Evolutionary conservation across 78 protist genomes (phyloP), one percentile per base, ranked within the genome.

Genomic region (Anaeramoeba flamelloides): DNA sequence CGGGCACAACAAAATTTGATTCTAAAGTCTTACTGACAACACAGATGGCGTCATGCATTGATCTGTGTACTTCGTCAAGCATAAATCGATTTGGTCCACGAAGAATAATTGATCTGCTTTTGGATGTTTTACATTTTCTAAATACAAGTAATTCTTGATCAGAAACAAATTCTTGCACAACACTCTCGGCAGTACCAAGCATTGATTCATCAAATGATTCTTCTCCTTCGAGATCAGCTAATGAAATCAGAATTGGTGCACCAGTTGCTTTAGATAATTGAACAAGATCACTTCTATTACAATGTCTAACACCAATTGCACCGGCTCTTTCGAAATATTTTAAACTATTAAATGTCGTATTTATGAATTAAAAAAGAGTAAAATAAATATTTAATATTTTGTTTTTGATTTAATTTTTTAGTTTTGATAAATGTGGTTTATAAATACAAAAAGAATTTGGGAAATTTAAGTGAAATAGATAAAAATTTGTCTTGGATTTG

Each of bases 31-130:
- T 81, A 85, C 90, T 88, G 75, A 96, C 96, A 31, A 90, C 95
- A 87, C 98, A 96, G 40, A 97, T 81, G 12, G 97, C 89, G 80
- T 97, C 99, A 87, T 97, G 98, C 38, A 97, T 79, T 0, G 98
- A 90, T n/a, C 96, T 88, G 77, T 94, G 94, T 91, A 94, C 87
- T 83, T 94, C 96, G n/a, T n/a, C n/a, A 34, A 95, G 90, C 88
- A 90, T 81, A 83, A 86, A 85, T 36, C 34, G 30, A 81, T 89
- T 93, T 82, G 98, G 95, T 32, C 99, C 99, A 39, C 99, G 89
- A 39, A 95, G 86, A 36, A 97, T 79, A 78, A 96, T 84, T 3
- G 99, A 94, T 36, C 90, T 77, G 1, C 92, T 38, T 77, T 74
- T n/a, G 80, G 77, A n/a, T 75, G 39, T 53, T 69, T 76, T 77